Evolutionary conservation across 192 early-diverging fungal species (phyloP), one percentile per base, ranked within the genome.

Genomic region (Podila clonocystis): DNA sequence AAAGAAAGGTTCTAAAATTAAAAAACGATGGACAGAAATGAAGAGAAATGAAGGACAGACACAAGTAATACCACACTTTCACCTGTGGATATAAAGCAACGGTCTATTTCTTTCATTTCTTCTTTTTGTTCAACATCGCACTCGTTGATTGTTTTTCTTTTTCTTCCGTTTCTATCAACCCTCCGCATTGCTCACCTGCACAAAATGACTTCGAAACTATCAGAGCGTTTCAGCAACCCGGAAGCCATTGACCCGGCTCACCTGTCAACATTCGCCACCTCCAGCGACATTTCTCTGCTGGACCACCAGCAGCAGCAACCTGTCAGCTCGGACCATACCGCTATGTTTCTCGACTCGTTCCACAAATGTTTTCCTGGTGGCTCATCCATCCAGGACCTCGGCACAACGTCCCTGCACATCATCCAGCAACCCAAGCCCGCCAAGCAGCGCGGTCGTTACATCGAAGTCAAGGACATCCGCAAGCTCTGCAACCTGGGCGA

Each of bases 381-480:
- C 0, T 55, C 22, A 55, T 55, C 24, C n/a, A 9, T 55, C 24
- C 52, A 55, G 8, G 7, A 26, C 17, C 52, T 55, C 22, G 52
- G 52, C 6, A 55, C 22, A n/a, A 55, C 52, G 0, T 55, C 52
- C 52, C 4, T 55, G n/a, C 52, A 70, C 30, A 70, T 70, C 5
- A 58, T 70, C 59, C 68, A 62, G 31, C 68, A 70, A 13, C 68
- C 68, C 28, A 48, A 29, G 3, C 60, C 68, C 5, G 60, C 60
- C 5, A 70, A 62, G 29, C 68, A 62, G 7, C 68, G 68, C 3
- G 33, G 68, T 0, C 34, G 59, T 9, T 70, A 62, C 31, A 45
- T 70, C 31, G 68, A 70, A 34, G 60, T 62, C 60, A 70, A 31
- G 31, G 68, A 70, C 30, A 41, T 70, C 11, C 58, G 60, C 6